Base-by-base conservation (phyloP, 352 stramenopile genomes). In the Globisporangium iwayamae region DNA sequence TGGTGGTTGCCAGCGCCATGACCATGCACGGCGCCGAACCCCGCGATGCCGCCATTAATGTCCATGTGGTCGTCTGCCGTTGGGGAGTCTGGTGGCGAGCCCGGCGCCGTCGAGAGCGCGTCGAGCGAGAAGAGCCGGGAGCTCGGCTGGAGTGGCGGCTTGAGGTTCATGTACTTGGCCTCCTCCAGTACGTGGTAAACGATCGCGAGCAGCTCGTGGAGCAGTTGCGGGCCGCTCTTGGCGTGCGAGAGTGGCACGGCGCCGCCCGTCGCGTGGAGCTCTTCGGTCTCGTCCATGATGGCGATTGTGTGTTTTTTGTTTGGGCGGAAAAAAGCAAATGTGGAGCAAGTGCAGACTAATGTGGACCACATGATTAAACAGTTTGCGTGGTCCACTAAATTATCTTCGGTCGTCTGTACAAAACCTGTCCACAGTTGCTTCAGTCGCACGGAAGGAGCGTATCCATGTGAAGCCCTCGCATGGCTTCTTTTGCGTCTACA, bases 81-180 rank as follows among this genome's bases (percentile, higher is more conserved):
- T 38, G 56, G 78, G 13, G 75, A 79, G 52, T 76, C 68, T 14
- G 66, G 70, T 47, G 65, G 60, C 18, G 72, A 76, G 60, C 62
- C 72, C n/a, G 50, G 81, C 55, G 43, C 70, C 32, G 62, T 83
- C 58, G 30, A 79, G 56, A 71, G 66, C 25, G 71, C 71, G 41
- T 91, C 79, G 8, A 75, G 62, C n/a, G 81, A 74, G 65, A 93
- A 94, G 45, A 93, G 71, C 59, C 81, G 86, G 46, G 83, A 91
- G 64, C 79, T 94, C 32, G 84, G 80, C 58, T 89, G 85, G 1
- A 94, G 79, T 32, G 85, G 85, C 25, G 84, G 82, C 71, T 90
- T 93, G 22, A 93, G 73, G 66, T 94, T 94, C 70, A 93, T 85
- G 69, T 93, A 71, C 69, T 90, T 90, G 63, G 76, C 82, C 70